Base-by-base conservation (phyloP, 2,329 filamentous ascomycete genomes). In the Pseudogymnoascus sp. region DNA sequence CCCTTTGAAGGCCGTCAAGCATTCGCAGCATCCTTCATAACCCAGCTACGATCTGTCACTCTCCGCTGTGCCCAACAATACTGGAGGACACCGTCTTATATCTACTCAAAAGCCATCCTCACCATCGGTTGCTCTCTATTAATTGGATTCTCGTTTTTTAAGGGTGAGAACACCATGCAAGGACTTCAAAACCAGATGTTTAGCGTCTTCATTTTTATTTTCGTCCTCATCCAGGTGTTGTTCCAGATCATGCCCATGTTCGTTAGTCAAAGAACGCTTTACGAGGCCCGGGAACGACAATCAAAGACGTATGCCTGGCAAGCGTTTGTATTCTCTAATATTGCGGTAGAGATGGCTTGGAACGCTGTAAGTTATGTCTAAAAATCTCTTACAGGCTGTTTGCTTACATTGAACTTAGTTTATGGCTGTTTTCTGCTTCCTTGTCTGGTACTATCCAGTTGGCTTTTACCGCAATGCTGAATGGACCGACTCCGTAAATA, bases 381-480 rank as follows among this genome's bases (percentile, higher is more conserved):
- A 59, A 31, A 25, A 40, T n/a, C 15, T 9, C 58, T 27, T n/a
- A 4, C n/a, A 37, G 33, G n/a, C 10, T 29, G 13, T 40, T n/a
- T 5, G 35, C 58, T 59, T 13, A 59, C 58, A 40, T 27, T 59
- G 9, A 18, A 55, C 58, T 5, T 12, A 59, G 58, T 29, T 59
- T 7, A 40, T 59, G 58, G 83, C 84, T 1, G 79, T 86, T 27
- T 76, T 93, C 68, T 87, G 91, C 78, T 94, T 79, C 78, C 81
- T 90, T 69, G 86, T 80, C 72, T 92, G 88, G 83, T 95, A 94
- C 78, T 95, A 91, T 72, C 89, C 90, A 1, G 82, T 94, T 60
- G 89, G 88, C 3, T 81, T 92, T 7, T 85, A 89, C 73, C 74
- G 77, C 65, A 91, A 92, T 69, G 87, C 88, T 3, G 76, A 79